Conservation (phyloP, 2,329 filamentous ascomycete species). For the Trichoderma gracile region DNA sequence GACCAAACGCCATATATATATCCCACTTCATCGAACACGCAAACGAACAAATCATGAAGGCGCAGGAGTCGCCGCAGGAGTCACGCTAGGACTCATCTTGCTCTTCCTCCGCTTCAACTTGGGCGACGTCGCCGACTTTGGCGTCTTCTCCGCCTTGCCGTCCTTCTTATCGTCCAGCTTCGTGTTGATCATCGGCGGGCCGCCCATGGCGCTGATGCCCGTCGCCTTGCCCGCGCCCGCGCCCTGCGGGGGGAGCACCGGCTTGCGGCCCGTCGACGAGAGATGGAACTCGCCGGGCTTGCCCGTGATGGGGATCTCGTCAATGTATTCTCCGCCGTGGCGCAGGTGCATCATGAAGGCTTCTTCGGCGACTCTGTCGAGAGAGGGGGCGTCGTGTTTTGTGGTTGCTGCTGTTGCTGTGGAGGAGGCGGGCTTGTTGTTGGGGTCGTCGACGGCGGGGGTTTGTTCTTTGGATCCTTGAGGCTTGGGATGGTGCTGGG, state of each 20-base stretch:
- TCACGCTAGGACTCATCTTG: conserved; percentile 42
- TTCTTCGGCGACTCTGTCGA: conserved; percentile 57
- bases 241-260: conserved; percentile 38
- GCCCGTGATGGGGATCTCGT: conserved; percentile 68
- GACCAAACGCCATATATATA: not conserved
- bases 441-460: conserved; percentile 45
- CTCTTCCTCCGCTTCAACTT: conserved; percentile 54
- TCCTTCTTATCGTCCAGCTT: conserved; percentile 51
- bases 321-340: conserved; percentile 65
- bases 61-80: conserved; percentile 36
- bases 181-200: conserved; percentile 42
- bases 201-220: conserved; percentile 40
- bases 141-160: conserved; percentile 48
- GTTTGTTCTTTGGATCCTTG: conserved; percentile 51
- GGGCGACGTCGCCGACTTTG: conserved; percentile 43
- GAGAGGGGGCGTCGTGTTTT: conserved; percentile 43
- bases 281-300: conserved; percentile 66
- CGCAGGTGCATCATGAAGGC: conserved; percentile 58
- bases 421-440: conserved; percentile 2
- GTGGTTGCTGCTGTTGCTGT: conserved; percentile 27
- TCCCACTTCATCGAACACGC: not conserved
- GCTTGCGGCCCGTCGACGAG: conserved; percentile 59
- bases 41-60: conserved; percentile 28
- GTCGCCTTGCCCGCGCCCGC: conserved; percentile 32
- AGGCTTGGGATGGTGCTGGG: conserved; percentile 30